Base-by-base conservation (phyloP, 192 early-diverging fungal genomes). In the Coemansia sp. region DNA sequence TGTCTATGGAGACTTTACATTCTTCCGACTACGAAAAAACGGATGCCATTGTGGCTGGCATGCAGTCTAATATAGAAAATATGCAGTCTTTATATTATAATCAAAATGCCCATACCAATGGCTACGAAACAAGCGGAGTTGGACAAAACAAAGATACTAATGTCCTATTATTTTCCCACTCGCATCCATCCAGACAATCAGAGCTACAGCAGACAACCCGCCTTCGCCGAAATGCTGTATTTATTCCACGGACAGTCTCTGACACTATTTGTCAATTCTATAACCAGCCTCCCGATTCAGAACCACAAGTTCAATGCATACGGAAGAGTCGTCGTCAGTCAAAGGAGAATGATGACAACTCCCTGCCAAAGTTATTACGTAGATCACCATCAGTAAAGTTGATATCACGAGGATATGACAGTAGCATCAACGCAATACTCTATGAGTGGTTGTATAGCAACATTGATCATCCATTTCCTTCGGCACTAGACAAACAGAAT, bases 391-490 rank as follows among this genome's bases (percentile, higher is more conserved):
- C 26, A 26, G 26, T 2, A 43, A 43, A 62, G 39, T 13, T 2
- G 13, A 43, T 15, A 19, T 22, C 65, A 42, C 63, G 65, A 45
- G 66, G 66, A 22, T 81, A 81, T 40, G 36, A 36, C 42, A n/a
- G 45, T 3, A 15, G 42, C 9, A 43, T 73, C 6, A 81, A 70
- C 40, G 55, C 19, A 6, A 56, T 81, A 37, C 67, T 81, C 21
- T 46, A 73, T 7, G 61, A 37, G 11, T 82, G 80, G 80, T 51
- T 74, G 1, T 16, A 61, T 11, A 47, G 56, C 6, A 43, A 74
- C 63, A 42, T 19, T 11, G 40, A 37, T 12, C 52, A 83, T 26
- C 75, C 75, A 15, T 83, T 77, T 26, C 72, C 80, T 18, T 62
- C 75, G 4, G 32, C 60, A 9, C 42, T 45, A 32, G 75, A 70